These are phyloP conservation scores for Tricholoma saponaceum DNA, from an alignment of 768 basidiomycete species.

Conservation along the genomic window DNA sequence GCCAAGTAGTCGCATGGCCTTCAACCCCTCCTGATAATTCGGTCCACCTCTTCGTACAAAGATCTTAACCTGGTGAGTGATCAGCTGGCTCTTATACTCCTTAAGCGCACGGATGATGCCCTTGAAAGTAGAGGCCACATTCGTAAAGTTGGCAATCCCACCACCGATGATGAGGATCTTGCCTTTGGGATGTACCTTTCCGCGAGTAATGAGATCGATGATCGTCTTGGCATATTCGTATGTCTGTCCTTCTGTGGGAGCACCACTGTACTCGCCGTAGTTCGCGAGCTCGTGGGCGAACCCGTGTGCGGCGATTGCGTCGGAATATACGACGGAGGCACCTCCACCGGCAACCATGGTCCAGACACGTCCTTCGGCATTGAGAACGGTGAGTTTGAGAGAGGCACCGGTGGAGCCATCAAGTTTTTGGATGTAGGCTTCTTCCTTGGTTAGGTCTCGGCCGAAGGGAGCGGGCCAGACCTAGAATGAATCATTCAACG, in stretches of 20 bases:
- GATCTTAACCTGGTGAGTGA: slow-evolving; percentile 84
- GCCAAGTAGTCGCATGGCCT: slow-evolving; percentile 96
- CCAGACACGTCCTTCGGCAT: slow-evolving; percentile 94
- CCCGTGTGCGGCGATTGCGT: slow-evolving; percentile 87
- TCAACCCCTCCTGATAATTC: slow-evolving; percentile 97
- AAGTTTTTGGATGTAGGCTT: slow-evolving; percentile 98
- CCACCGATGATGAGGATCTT: slow-evolving; percentile 99
- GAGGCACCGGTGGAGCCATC: slow-evolving; percentile 97
- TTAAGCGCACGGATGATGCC: slow-evolving; percentile 97
- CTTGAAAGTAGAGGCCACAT: slow-evolving; percentile 99
- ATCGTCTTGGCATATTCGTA: slow-evolving; percentile 99
- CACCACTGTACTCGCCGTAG: slow-evolving; percentile 99
- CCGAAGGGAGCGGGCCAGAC: slow-evolving; percentile 94
- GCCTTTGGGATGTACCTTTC: slow-evolving; percentile 76
- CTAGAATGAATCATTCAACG: slow-evolving; percentile 21
- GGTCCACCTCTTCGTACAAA: slow-evolving; percentile 98
- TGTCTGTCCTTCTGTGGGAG: slow-evolving; percentile 96
- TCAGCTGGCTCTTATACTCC: slow-evolving; percentile 84
- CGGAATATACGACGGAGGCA: slow-evolving; percentile 63
- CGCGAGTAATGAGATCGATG: slow-evolving; percentile 93
- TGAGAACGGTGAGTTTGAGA: slow-evolving; percentile 95
- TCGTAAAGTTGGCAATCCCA: slow-evolving; percentile 99
- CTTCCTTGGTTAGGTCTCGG: slow-evolving; percentile 96
- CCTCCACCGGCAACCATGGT: slow-evolving; percentile 99
- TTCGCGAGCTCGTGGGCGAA: slow-evolving; percentile 98